Base-by-base conservation (phyloP, 225 moss, liverwort and hornwort genomes). In the Ulota crispa region DNA sequence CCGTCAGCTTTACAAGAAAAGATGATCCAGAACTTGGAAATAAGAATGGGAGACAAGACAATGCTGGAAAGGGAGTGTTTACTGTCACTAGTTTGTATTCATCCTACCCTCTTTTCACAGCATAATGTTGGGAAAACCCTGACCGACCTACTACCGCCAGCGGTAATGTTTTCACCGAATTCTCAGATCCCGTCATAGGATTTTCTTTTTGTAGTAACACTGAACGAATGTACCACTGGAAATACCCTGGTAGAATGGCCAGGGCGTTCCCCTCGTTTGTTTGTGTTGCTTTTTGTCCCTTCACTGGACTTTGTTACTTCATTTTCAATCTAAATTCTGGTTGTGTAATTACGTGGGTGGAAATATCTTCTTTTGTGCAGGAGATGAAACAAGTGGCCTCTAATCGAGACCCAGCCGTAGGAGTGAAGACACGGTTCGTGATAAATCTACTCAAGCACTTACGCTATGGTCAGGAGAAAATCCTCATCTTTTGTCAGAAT, bases 401-500 rank as follows among this genome's bases (percentile, higher is more conserved):
- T 26, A 62, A 87, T 82, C 86, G 78, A 84, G 87, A 92, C 62
- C 89, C 94, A 47, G 84, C 68, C 68, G 89, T 87, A 39, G 99
- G 99, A 57, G 88, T 96, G 37, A 99, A 99, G 85, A 95, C 96
- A 24, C 87, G 93, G 72, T 94, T 99, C 76, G 94, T 96, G 18
- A 90, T 99, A 55, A 93, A 96, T 64, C 72, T 96, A 43, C 70
- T 96, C 15, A 69, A 78, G 76, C 81, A 78, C 10, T 86, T 94
- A 13, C 83, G 83, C 63, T 27, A 70, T 50, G 84, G 82, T 32
- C 80, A 81, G 34, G 99, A 99, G 91, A 94, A 94, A 78, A 87
- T 95, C 57, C 90, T 99, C 59, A 92, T 99, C 78, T 99, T 99
- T 76, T 94, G 99, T 72, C 93, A 92, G 79, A 92, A 99, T 76